A percentile compares a stretch with the other conserved stretches of the same genome.
Conservation (phyloP, 176 grass and related monocot genomes). For the Paspalum notatum region DNA sequence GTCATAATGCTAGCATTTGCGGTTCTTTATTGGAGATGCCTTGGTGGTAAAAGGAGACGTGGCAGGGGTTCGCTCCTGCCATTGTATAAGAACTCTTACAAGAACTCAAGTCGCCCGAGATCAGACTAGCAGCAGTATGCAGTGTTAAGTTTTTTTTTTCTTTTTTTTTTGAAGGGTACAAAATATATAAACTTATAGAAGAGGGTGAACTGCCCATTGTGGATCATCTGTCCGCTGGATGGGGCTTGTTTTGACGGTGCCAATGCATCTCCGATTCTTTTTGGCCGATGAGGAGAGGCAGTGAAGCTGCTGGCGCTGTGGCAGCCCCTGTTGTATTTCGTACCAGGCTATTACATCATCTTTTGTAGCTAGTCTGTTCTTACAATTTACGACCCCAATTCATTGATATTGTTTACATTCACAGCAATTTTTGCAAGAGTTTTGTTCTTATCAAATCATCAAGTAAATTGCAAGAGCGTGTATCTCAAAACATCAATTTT, state of each 20-base stretch:
- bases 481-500: too few relatives aligned
- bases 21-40: slow-evolving; percentile 85
- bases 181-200: slow-evolving; percentile 26
- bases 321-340: slow-evolving; percentile 35
- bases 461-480: neutral
- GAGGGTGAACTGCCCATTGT: neutral
- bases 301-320: neutral
- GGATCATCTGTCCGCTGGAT: slow-evolving; percentile 34
- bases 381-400: slow-evolving; percentile 38
- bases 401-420: slow-evolving; percentile 41
- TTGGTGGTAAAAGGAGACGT: slow-evolving; percentile 74
- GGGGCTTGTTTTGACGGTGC: slow-evolving; percentile 60
- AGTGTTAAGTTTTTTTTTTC: neutral
- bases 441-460: neutral
- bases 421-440: neutral
- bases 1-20: slow-evolving; percentile 57
- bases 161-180: slow-evolving; percentile 15
- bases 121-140: slow-evolving; percentile 60
- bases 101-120: slow-evolving; percentile 68
- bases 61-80: slow-evolving; percentile 57
- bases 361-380: slow-evolving; percentile 47
- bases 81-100: slow-evolving; percentile 67
- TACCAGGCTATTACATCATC: neutral
- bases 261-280: slow-evolving; percentile 46
- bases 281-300: slow-evolving; percentile 25